Conservation (phyloP, 2,329 filamentous ascomycete genomes). For the Catunica adiposa region DNA sequence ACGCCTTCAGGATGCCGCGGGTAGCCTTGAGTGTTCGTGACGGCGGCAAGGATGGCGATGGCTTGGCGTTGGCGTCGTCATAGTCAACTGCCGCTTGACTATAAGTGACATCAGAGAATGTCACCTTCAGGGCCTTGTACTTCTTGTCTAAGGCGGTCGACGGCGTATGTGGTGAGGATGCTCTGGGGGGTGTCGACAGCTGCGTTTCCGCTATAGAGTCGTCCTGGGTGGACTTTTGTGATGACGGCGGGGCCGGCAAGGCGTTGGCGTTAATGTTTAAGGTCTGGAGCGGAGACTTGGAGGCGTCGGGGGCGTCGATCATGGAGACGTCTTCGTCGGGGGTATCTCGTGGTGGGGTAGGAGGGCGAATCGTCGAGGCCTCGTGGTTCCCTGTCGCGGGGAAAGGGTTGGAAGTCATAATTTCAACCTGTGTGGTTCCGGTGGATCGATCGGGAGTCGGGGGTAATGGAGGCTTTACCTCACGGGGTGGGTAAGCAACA, state of each 20-base stretch:
- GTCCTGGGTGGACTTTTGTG: neutral
- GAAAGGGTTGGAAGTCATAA: no score
- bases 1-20: constrained; percentile 65
- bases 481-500: neutral
- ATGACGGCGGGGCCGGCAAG: neutral
- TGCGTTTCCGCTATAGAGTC: neutral
- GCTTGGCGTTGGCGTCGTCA: constrained; percentile 21
- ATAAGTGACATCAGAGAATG: constrained; percentile 39
- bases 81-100: constrained; percentile 38
- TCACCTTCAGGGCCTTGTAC: constrained; percentile 36
- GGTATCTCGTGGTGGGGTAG: constrained; percentile 45
- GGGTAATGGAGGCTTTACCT: neutral
- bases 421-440: no score
- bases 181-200: constrained; percentile 37
- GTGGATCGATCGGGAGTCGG: neutral
- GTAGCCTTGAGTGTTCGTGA: constrained; percentile 18
- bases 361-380: constrained; percentile 40
- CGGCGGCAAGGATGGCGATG: constrained; percentile 12
- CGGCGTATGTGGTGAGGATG: constrained; percentile 28
- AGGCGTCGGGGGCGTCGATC: neutral
- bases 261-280: neutral
- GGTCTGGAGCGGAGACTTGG: constrained; percentile 15
- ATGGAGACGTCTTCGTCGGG: constrained; percentile 17
- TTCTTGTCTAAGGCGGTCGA: constrained; percentile 28
- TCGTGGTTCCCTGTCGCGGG: constrained; percentile 20